Base-by-base conservation (phyloP, 2,329 filamentous ascomycete species). In the Dothiorella sarmentorum region DNA sequence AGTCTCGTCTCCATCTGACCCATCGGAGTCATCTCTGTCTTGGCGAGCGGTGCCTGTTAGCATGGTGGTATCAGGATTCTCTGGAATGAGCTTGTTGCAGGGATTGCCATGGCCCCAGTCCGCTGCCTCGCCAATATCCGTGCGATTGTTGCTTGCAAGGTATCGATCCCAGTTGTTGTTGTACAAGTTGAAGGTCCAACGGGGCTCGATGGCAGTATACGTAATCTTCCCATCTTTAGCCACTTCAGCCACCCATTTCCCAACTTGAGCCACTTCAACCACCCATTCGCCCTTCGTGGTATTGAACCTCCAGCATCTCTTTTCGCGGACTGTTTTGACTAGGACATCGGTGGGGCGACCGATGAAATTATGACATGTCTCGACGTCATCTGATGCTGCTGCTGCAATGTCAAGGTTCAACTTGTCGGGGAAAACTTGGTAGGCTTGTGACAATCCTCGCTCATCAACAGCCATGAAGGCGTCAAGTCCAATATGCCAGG, bases 401-500 rank as follows among this genome's bases (percentile, higher is more conserved):
- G 53, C 53, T 7, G 18, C 3, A 4, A 26, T 24, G 24, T 59
- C 49, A 5, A 59, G 20, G 6, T 5, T 47, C 3, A 59, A 18
- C 4, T 38, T 26, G 7, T 55, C n/a, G 10, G 38, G 38, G 18
- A 59, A 59, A 5, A 27, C 15, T 13, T 7, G 27, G 15, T 55
- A 59, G 15, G 45, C 38, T 7, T 15, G 20, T 1, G 57, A 43
- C 11, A 59, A 22, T 4, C 20, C 22, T 6, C 3, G 20, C 31
- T 59, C 40, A 15, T 55, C 49, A n/a, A 59, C 47, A 13, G 26
- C 2, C 1, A 37, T 20, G 10, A 24, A 40, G 4, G 29, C 29
- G 1, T 43, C 40, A 9, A 59, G 38, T 2, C 15, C 47, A 11
- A 59, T n/a, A n/a, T 59, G 38, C 57, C 57, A 59, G 3, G 57